phyloP scores from a whole-genome alignment of 768 basidiomycete species.

The Kwoniella mangroviensis region DNA sequence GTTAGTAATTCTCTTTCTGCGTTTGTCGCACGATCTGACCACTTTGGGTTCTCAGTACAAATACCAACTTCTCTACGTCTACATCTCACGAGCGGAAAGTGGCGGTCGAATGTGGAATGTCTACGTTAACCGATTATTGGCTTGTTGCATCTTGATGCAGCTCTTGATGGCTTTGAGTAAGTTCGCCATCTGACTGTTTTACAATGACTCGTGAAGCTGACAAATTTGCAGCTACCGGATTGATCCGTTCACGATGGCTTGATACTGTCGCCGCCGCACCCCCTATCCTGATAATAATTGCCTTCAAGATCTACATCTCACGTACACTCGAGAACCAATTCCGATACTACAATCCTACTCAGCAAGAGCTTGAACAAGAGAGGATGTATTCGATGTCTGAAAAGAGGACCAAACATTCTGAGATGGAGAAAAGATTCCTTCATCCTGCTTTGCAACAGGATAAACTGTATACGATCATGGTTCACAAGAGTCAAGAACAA shows the following conservation, averaged over 20 bases:
- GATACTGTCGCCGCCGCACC: slow-evolving; percentile 78
- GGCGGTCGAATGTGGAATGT: slow-evolving; percentile 96
- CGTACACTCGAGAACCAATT: slow-evolving; percentile 71
- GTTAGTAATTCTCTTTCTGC: slow-evolving; percentile 28
- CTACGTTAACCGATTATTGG: slow-evolving; percentile 83
- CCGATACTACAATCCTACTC: slow-evolving; percentile 79
- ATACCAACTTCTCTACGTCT: slow-evolving; percentile 92
- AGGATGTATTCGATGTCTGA: slow-evolving; percentile 66
- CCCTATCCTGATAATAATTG: slow-evolving; percentile 74
- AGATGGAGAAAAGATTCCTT: slow-evolving; percentile 90
- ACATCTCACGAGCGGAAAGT: slow-evolving; percentile 82
- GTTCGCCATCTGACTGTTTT: slow-evolving; percentile 52
- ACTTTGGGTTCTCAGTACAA: slow-evolving; percentile 65
- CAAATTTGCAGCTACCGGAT: slow-evolving; percentile 61
- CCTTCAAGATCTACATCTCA: slow-evolving; percentile 84
- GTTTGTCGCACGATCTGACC: too few species aligned
- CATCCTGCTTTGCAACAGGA: slow-evolving; percentile 89
- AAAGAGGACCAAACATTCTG: slow-evolving; percentile 76
- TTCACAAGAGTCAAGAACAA: slow-evolving; percentile 58
- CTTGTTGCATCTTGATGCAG: slow-evolving; percentile 84
- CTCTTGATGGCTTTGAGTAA: slow-evolving; percentile 68
- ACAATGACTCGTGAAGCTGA: background rate
- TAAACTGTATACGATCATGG: slow-evolving; percentile 65
- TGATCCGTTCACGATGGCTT: slow-evolving; percentile 71
- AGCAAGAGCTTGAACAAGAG: slow-evolving; percentile 65